Base-by-base conservation (phyloP, 306 rosid genomes). In the Cucumis cinereus region DNA sequence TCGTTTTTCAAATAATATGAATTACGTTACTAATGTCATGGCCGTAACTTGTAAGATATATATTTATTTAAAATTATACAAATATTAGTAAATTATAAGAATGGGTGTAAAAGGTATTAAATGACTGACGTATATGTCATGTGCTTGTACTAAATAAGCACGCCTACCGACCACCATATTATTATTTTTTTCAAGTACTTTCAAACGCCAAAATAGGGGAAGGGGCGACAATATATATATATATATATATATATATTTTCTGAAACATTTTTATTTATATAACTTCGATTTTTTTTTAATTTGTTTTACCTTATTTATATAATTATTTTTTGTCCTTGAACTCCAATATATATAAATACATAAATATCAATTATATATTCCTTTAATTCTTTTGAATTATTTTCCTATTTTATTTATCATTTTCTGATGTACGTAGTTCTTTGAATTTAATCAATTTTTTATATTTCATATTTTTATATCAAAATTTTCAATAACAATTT, bases 121-220 rank as follows among this genome's bases (percentile, higher is more conserved):
- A 70, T 70, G 75, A 58, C 16, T 45, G 75, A 70, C 58, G 75
- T 26, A 45, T 45, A 26, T 70, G 75, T 47, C 75, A 70, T 70
- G 75, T 70, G 75, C 58, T 49, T 26, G 75, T 70, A 70, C 75
- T 70, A 70, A 70, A 47, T 70, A 70, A 24, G 41, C 41, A 49
- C 38, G 58, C 75, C 75, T 70, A 70, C 75, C 75, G 57, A 69
- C 75, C 75, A 69, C 56, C 75, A 24, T 12, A 69, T 13, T 15
- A 45, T 69, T 13, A 14, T 45, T 22, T 43, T 69, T 45, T 68
- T 68, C 7, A 36, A 15, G 15, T 13, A 4, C 11, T 69, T 69
- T 47, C 75, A 45, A 69, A 69, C 75, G 57, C 14, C 40, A 47
- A 69, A 69, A 45, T 69, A 69, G 22, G 75, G 56, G 38, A 15